Percentiles rank a stretch among this genome's conserved stretches.
Evolutionary conservation across 2,329 filamentous ascomycete genomes (phyloP).

Genomic region (Talaromyces sp.): DNA sequence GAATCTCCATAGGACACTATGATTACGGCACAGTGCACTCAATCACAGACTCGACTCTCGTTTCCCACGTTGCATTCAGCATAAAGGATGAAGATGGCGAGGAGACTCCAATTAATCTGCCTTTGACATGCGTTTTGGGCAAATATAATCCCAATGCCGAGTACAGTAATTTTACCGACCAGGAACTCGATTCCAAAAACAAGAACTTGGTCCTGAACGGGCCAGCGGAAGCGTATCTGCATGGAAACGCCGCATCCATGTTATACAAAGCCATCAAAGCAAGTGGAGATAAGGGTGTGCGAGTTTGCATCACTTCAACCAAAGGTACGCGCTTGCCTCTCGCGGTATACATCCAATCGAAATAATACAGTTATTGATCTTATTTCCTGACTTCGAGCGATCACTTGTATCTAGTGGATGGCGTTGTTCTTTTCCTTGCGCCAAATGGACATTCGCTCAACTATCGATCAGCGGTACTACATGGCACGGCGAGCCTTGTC

Average conservation of each 20-base stretch:
- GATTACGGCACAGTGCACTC: conserved; percentile 17
- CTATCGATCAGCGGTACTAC: conserved; percentile 16
- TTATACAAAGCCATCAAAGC: neutral
- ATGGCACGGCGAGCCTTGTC: conserved; percentile 13
- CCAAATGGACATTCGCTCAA: conserved; percentile 18
- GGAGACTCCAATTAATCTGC: conserved; percentile 13
- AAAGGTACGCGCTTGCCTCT: neutral
- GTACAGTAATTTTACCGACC: conserved; percentile 6
- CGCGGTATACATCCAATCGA: too few species aligned
- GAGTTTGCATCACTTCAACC: neutral
- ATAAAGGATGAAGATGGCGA: conserved; percentile 16
- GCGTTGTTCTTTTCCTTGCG: conserved; percentile 14
- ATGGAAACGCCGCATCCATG: conserved; percentile 30
- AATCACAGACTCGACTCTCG: conserved; percentile 15
- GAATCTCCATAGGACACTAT: conserved; percentile 5
- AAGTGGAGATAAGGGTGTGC: neutral
- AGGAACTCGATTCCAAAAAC: neutral
- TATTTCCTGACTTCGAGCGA: neutral
- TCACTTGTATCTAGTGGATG: conserved; percentile 3
- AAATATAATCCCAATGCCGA: conserved; percentile 9
- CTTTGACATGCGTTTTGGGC: conserved; percentile 16
- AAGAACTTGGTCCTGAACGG: neutral
- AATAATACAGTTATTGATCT: too few species aligned
- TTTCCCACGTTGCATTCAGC: conserved; percentile 16
- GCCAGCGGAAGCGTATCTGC: conserved; percentile 15